These are phyloP conservation scores for Xylaria acuta DNA, from an alignment of 495 filamentous ascomycete species.

Conservation along the genomic window DNA sequence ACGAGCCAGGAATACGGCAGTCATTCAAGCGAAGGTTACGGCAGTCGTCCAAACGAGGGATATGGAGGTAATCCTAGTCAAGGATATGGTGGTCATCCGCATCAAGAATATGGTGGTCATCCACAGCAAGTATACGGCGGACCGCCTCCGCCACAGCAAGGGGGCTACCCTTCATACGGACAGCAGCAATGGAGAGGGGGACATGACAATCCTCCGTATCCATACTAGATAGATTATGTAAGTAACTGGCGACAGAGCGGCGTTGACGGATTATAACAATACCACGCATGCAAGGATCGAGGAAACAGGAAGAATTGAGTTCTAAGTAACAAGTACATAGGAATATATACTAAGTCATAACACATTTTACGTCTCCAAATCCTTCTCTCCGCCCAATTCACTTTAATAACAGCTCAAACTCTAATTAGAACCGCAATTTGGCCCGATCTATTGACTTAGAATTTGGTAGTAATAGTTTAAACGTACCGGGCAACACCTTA, in stretches of 20 bases:
- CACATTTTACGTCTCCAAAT: background rate
- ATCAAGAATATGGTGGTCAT: background rate
- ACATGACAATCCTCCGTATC: slow-evolving; percentile 28
- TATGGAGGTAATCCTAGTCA: slow-evolving; percentile 20
- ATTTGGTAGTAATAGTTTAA: background rate
- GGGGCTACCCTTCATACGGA: slow-evolving; percentile 36
- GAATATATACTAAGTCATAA: background rate
- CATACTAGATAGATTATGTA: slow-evolving; percentile 9
- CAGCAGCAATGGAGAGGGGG: slow-evolving; percentile 37
- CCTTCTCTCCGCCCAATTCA: background rate
- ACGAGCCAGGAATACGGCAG: slow-evolving; percentile 17
- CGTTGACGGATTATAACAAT: slow-evolving; percentile 7
- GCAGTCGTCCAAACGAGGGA: slow-evolving; percentile 10
- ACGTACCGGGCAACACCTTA: background rate
- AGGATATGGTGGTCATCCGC: background rate
- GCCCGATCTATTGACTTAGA: background rate
- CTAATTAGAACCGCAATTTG: background rate
- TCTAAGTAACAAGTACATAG: background rate
- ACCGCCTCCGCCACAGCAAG: slow-evolving; percentile 30
- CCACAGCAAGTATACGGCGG: slow-evolving; percentile 22
- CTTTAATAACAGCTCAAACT: background rate
- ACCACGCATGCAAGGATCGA: background rate
- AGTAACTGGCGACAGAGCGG: background rate
- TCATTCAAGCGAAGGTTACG: slow-evolving; percentile 31
- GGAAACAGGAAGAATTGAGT: background rate